A percentile compares a stretch with the other conserved stretches of the same genome.
Evolutionary conservation across 2,329 filamentous ascomycete genomes (phyloP).

Genomic region (Fusarium anthophilum): DNA sequence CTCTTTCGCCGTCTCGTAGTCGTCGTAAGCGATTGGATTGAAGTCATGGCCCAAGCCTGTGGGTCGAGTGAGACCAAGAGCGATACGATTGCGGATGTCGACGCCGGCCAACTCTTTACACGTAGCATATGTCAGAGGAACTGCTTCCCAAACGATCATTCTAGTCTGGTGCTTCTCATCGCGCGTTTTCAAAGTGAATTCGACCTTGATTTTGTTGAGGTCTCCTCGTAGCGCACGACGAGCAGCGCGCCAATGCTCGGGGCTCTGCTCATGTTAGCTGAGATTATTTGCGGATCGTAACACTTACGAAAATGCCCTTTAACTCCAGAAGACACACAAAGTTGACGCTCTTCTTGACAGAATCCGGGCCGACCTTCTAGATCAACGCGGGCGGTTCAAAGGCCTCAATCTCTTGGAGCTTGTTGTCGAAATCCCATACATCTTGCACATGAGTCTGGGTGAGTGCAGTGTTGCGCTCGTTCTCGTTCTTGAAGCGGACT

Average conservation of each 20-base stretch:
- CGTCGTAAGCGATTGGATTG: accelerated
- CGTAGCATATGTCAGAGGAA: neutral
- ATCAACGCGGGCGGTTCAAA: neutral
- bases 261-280: neutral
- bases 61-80: neutral
- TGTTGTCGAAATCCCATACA: neutral
- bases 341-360: accelerated
- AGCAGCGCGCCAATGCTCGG: slow-evolving; percentile 5
- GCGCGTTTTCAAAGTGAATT: accelerated
- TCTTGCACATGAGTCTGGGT: slow-evolving; percentile 12
- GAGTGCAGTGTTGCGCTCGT: neutral
- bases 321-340: neutral
- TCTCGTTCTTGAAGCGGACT: neutral
- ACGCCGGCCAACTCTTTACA: neutral
- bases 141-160: neutral
- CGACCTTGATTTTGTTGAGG: neutral
- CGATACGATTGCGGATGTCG: neutral
- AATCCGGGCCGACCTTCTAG: neutral
- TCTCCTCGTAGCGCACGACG: neutral
- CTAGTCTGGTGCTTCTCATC: neutral
- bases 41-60: neutral
- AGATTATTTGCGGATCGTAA: accelerated
- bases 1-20: neutral
- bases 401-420: neutral
- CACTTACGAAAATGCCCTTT: neutral